Evolutionary conservation across 305 asterid genomes (phyloP).

Genomic region (Solanum aculeatissimum): DNA sequence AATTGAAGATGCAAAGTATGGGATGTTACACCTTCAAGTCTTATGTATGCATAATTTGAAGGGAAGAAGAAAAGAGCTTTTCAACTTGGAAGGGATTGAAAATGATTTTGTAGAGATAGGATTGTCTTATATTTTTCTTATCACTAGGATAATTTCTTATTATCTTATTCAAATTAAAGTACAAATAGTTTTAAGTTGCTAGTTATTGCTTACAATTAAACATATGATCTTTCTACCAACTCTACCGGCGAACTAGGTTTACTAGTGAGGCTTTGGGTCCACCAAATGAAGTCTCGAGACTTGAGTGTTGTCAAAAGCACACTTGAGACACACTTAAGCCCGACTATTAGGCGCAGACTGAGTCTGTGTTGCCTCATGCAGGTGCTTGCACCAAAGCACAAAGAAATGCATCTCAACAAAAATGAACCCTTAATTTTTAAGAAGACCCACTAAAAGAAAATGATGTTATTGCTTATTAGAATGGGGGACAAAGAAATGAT

Average conservation of each 20-base stretch:
- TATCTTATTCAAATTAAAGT: background rate
- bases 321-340: background rate
- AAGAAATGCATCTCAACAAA: background rate
- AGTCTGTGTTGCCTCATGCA: background rate
- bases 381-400: background rate
- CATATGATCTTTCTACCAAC: background rate
- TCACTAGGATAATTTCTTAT: background rate
- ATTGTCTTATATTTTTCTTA: background rate
- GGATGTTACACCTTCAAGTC: background rate
- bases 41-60: background rate
- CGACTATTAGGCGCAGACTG: background rate
- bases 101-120: background rate
- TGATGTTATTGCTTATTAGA: too few relatives aligned
- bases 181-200: background rate
- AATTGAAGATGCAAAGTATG: background rate
- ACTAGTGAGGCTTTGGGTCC: background rate
- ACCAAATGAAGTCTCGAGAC: background rate
- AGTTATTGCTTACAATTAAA: background rate
- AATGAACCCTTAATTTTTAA: background rate
- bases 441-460: background rate
- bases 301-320: background rate
- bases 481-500: too few relatives aligned
- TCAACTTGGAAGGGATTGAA: background rate
- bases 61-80: background rate
- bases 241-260: background rate